A percentile compares a stretch with the other conserved stretches of the same genome.
These are phyloP conservation scores for Quercus rubra DNA, from an alignment of 306 rosid species.

Conservation along the genomic window DNA sequence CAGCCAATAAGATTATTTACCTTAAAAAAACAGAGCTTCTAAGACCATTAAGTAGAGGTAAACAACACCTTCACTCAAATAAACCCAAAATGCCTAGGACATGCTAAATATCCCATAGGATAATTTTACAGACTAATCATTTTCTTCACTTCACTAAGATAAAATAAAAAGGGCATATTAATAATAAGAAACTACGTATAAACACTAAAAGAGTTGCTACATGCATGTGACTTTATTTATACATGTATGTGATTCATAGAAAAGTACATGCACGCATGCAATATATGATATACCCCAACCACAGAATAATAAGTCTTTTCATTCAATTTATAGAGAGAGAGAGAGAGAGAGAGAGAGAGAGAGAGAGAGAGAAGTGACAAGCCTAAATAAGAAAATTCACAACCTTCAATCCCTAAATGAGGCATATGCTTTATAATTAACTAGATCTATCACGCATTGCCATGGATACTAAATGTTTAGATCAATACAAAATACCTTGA, in stretches of 20 bases:
- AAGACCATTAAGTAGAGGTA: background rate
- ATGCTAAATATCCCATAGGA: background rate
- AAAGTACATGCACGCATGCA: background rate
- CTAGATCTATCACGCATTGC: background rate
- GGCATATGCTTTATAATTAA: background rate
- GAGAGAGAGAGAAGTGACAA: background rate
- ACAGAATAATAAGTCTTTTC: background rate
- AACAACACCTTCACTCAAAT: background rate
- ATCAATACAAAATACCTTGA: constrained; percentile 55
- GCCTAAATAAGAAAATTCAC: background rate
- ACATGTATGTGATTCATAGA: background rate
- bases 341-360: background rate
- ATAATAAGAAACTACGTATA: background rate
- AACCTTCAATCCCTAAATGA: background rate
- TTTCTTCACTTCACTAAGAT: background rate
- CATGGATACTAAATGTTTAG: background rate
- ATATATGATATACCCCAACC: background rate
- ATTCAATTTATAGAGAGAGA: background rate
- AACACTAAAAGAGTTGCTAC: background rate
- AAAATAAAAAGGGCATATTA: background rate
- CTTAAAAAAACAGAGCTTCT: background rate
- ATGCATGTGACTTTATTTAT: background rate
- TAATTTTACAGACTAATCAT: background rate
- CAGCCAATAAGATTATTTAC: background rate
- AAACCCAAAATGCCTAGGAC: background rate